Conservation (phyloP, 2,329 filamentous ascomycete species). For the Cordyceps pruinosa region DNA sequence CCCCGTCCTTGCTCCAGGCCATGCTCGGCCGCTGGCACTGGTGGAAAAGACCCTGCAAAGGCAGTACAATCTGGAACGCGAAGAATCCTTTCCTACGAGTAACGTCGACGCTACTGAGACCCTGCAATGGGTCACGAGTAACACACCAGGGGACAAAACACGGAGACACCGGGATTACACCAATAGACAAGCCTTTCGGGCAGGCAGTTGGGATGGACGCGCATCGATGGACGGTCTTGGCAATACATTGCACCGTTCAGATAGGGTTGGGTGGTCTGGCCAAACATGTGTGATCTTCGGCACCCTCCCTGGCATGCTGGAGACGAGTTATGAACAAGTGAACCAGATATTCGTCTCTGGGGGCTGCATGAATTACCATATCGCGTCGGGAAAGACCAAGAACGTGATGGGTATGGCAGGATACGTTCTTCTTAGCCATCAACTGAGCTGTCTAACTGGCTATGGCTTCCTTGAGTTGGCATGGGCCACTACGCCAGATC, state of each 20-base stretch:
- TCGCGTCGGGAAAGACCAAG: too few species aligned
- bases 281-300: not conserved
- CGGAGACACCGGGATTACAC: not conserved
- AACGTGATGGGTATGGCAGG: too few species aligned
- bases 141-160: not conserved
- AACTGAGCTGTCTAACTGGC: too few species aligned
- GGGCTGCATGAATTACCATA: too few species aligned
- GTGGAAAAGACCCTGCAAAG: too few species aligned
- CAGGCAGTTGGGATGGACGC: not conserved
- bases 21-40: too few species aligned
- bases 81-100: not conserved
- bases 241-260: not conserved
- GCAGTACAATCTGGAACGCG: not conserved
- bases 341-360: too few species aligned
- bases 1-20: too few species aligned
- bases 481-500: too few species aligned
- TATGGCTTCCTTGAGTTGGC: too few species aligned
- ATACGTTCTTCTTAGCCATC: too few species aligned
- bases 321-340: not conserved
- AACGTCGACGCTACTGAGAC: too few species aligned
- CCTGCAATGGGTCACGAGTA: not conserved
- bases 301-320: not conserved
- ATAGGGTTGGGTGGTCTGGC: not conserved
- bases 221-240: conserved; percentile 4
- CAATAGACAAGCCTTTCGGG: not conserved